Conservation (phyloP, 2,329 filamentous ascomycete genomes). For the Exserohilum rostratum region DNA sequence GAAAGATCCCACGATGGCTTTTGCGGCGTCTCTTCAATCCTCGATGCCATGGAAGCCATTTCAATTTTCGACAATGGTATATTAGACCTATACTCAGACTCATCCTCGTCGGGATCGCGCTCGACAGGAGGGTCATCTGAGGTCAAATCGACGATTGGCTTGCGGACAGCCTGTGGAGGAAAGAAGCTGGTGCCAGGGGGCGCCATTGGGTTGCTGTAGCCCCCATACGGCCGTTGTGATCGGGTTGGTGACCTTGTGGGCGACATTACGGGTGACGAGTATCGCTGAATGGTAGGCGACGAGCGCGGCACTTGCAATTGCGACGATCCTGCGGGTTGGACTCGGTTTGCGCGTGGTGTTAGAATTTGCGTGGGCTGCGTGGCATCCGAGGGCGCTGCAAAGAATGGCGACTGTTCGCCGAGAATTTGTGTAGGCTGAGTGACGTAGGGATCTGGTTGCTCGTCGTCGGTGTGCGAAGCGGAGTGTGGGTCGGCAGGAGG, state of each 20-base stretch:
- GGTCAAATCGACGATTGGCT: slow-evolving; percentile 48
- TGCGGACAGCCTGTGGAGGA: slow-evolving; percentile 51
- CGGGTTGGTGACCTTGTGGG: slow-evolving; percentile 61
- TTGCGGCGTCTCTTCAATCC: slow-evolving; percentile 45
- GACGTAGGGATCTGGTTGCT: slow-evolving; percentile 57
- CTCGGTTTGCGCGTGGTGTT: slow-evolving; percentile 47
- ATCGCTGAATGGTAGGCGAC: slow-evolving; percentile 65
- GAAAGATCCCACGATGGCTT: slow-evolving; percentile 40
- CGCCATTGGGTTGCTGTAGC: slow-evolving; percentile 69
- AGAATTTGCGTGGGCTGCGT: slow-evolving; percentile 67
- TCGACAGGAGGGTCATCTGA: slow-evolving; percentile 59
- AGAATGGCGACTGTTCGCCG: slow-evolving; percentile 35
- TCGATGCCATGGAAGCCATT: slow-evolving; percentile 24
- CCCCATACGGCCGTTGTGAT: slow-evolving; percentile 74
- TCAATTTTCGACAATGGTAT: slow-evolving; percentile 66
- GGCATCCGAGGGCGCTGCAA: slow-evolving; percentile 48
- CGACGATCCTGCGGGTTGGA: slow-evolving; percentile 32
- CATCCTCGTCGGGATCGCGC: slow-evolving; percentile 51
- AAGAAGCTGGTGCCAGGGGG: slow-evolving; percentile 75
- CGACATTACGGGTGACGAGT: slow-evolving; percentile 49
- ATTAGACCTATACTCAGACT: slow-evolving; percentile 55
- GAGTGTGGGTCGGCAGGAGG: slow-evolving; percentile 20
- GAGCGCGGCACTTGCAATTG: slow-evolving; percentile 86
- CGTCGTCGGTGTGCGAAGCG: slow-evolving; percentile 53
- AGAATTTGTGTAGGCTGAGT: slow-evolving; percentile 48